Percentiles rank a stretch among this genome's conserved stretches.
These are phyloP conservation scores for Monilinia laxa DNA, from an alignment of 2,329 filamentous ascomycete genomes.

Conservation along the genomic window DNA sequence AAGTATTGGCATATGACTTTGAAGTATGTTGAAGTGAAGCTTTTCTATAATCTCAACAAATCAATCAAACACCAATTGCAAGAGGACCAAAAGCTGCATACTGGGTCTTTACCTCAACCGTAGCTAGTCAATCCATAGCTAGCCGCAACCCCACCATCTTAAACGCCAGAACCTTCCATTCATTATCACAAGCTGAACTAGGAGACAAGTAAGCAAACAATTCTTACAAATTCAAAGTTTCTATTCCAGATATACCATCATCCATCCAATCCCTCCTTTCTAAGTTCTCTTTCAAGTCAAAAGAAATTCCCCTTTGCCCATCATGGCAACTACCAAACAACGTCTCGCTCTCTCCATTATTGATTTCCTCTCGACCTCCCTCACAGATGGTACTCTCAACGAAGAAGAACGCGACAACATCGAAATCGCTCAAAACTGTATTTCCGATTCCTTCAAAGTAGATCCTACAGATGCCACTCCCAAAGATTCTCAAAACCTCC, in stretches of 20 bases:
- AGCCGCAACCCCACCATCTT: conserved; percentile 9
- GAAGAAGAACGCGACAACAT: conserved; percentile 90
- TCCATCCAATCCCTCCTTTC: neutral
- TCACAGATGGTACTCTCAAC: conserved; percentile 83
- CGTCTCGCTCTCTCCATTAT: conserved; percentile 95
- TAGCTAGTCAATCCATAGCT: neutral
- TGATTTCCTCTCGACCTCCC: conserved; percentile 84
- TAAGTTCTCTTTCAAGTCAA: neutral
- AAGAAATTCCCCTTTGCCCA: conserved; percentile 11
- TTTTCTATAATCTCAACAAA: too few relatives aligned
- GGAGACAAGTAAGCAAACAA: neutral
- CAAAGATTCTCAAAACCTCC: conserved; percentile 80
- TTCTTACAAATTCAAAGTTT: neutral
- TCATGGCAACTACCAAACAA: conserved; percentile 52
- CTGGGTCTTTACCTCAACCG: conserved; percentile 1
- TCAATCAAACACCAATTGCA: too few relatives aligned
- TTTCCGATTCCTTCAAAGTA: conserved; percentile 92
- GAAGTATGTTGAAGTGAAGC: too few relatives aligned
- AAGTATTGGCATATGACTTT: too few relatives aligned
- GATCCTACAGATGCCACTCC: conserved; percentile 78
- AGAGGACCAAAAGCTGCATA: neutral
- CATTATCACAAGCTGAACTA: neutral
- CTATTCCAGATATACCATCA: neutral
- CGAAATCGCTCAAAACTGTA: conserved; percentile 92
- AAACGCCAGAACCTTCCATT: conserved; percentile 16